A percentile compares a stretch with the other conserved stretches of the same genome.
Conservation (phyloP, 345 rosid species). For the Eutrema heterophyllum region DNA sequence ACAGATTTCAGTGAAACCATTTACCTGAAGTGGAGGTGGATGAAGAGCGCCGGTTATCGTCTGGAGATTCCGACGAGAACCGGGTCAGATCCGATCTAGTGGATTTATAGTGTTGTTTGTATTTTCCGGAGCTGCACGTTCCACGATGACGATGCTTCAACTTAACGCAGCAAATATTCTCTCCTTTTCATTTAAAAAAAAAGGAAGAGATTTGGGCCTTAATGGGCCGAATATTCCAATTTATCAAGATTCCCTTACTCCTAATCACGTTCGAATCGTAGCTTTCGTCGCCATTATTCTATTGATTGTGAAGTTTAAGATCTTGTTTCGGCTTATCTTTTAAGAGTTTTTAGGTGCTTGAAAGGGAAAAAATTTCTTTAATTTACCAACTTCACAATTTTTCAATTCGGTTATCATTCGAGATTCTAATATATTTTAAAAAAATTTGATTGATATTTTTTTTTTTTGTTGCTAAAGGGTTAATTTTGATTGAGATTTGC, state of each 20-base stretch:
- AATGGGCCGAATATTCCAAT: slow-evolving; percentile 12
- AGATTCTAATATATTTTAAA: too few species aligned
- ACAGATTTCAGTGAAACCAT: neutral
- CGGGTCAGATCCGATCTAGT: slow-evolving; percentile 22
- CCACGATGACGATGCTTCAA: slow-evolving; percentile 25
- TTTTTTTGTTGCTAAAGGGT: too few species aligned
- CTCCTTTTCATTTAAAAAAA: too few species aligned
- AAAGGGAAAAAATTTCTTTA: too few species aligned
- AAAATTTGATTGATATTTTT: too few species aligned
- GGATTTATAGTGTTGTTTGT: neutral
- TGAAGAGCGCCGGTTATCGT: slow-evolving; percentile 18
- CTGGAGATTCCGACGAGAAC: slow-evolving; percentile 23
- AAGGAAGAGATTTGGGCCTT: neutral
- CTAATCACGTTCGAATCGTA: neutral
- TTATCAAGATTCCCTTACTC: neutral
- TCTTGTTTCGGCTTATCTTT: too few species aligned
- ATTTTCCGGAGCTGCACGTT: slow-evolving; percentile 6
- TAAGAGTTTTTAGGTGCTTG: too few species aligned
- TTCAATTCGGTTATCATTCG: too few species aligned
- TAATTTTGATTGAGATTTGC: too few species aligned
- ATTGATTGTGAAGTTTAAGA: neutral
- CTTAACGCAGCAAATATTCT: slow-evolving; percentile 29
- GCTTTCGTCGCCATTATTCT: neutral
- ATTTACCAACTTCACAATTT: too few species aligned
- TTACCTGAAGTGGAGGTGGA: slow-evolving; percentile 1